These are phyloP conservation scores for Ustilago hordei DNA, from an alignment of 1,284 basidiomycete species.

Conservation along the genomic window DNA sequence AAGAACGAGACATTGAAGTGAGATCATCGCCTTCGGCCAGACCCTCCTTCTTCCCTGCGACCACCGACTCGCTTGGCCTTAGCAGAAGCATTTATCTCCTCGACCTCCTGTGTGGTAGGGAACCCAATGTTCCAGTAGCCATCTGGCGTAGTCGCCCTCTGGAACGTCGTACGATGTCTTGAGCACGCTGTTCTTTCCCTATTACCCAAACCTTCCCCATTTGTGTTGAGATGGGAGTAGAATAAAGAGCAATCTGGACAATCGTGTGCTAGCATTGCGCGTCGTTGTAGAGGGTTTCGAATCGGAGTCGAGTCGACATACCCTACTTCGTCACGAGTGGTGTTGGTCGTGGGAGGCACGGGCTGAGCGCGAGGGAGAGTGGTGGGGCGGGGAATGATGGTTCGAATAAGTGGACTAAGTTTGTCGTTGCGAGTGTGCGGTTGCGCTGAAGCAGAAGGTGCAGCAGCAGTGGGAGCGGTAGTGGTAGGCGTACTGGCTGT, in stretches of 20 bases:
- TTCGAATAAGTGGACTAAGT: background rate
- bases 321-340: slow-evolving; percentile 1
- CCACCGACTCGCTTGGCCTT: background rate
- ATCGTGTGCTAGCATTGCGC: slow-evolving; percentile 25
- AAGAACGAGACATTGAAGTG: no score
- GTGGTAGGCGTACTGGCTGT: background rate
- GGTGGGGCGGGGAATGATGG: background rate
- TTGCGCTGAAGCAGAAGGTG: background rate
- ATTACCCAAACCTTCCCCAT: slow-evolving; percentile 2
- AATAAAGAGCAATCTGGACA: slow-evolving; percentile 45
- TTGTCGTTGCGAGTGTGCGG: background rate
- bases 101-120: slow-evolving; percentile 36
- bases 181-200: slow-evolving; percentile 28
- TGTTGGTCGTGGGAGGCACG: background rate
- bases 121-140: slow-evolving; percentile 51
- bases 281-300: slow-evolving; percentile 21
- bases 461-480: background rate
- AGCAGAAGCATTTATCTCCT: slow-evolving; percentile 24
- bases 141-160: slow-evolving; percentile 24
- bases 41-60: background rate
- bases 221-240: slow-evolving; percentile 23
- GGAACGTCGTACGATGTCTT: slow-evolving; percentile 29
- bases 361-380: background rate
- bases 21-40: background rate
- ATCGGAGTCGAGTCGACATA: slow-evolving; percentile 31